phyloP scores from a whole-genome alignment of 2,329 filamentous ascomycete species.

The Calonectria naviculata region DNA sequence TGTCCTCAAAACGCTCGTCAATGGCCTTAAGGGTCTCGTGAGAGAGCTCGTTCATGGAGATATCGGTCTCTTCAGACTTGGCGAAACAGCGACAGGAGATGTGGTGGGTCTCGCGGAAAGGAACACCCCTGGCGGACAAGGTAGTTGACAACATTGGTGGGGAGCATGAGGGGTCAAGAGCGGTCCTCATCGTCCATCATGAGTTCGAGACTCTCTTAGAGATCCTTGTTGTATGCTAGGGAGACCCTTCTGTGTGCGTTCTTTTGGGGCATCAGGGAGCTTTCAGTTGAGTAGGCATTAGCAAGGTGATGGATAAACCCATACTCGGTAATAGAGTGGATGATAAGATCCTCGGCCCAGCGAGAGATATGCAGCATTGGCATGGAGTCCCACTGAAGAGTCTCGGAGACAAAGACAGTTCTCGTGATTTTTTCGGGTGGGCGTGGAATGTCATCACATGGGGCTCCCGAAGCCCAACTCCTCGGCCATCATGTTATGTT shows the following conservation, averaged over 20 bases:
- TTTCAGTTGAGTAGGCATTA: too few species aligned
- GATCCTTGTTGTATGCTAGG: constrained; percentile 91
- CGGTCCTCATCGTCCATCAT: constrained; percentile 86
- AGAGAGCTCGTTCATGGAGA: constrained; percentile 77
- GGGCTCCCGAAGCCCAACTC: constrained; percentile 85
- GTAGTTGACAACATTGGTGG: constrained; percentile 75
- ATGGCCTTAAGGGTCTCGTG: constrained; percentile 75
- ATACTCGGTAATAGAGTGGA: too few species aligned
- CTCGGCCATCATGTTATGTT: constrained; percentile 79
- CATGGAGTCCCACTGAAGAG: too few species aligned
- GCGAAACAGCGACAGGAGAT: constrained; percentile 74
- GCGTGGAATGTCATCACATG: too few species aligned
- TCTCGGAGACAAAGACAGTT: too few species aligned
- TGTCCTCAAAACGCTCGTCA: constrained; percentile 78
- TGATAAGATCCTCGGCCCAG: too few species aligned
- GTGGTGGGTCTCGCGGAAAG: constrained; percentile 85
- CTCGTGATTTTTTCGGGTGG: too few species aligned
- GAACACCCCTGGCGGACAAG: constrained; percentile 73
- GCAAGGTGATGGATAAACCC: too few species aligned
- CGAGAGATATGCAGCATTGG: too few species aligned
- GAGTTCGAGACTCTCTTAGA: constrained; percentile 90
- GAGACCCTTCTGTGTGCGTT: constrained; percentile 80
- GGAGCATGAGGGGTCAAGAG: constrained; percentile 86
- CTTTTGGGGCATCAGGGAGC: too few species aligned
- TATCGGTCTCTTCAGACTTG: constrained; percentile 53